Base-by-base conservation (phyloP, 108 stramenopile species). In the Stephanodiscus triporus region DNA sequence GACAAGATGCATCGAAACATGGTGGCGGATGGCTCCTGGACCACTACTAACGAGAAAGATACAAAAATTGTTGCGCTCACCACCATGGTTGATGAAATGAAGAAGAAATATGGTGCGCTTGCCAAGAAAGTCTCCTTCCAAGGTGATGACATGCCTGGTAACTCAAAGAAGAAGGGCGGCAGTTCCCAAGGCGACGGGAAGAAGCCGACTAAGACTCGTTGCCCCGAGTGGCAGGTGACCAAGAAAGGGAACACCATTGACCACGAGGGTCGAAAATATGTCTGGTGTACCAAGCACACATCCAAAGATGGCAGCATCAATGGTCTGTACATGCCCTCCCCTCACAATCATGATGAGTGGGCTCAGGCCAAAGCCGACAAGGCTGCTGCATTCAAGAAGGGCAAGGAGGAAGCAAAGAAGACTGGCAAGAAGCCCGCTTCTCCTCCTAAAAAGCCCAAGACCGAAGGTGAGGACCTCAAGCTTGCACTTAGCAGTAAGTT, bases 341-440 rank as follows among this genome's bases (percentile, higher is more conserved):
- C 48, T 49, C 48, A 49, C 48, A 19, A 49, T 53, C 51, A 53
- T 8, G 51, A 53, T 53, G 51, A 22, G 9, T 53, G 51, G 51
- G 24, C 20, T 5, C 23, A 53, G 51, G 24, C 4, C 23, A 53
- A 53, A n/a, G 51, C 51, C 6, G 23, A 53, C 20, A 24, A 53
- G 23, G 8, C 51, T 10, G 24, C 20, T 24, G 51, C 23, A 5
- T 53, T 24, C 9, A 53, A 53, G 23, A 22, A 53, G 20, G 14
- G 51, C 51, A 40, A 40, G 40, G 24, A 53, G 51, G 7, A 24
- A 9, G 51, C 20, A 9, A 22, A 24, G 23, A 24, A 53, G 20
- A 20, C 51, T 24, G 19, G 23, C 19, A 20, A 22, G 20, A 24
- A 22, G 6, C 20, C 20, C 6, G 19, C 23, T 24, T 24, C 20